Evolutionary conservation across 2,329 filamentous ascomycete genomes (phyloP), one percentile per base, ranked within the genome.

Genomic region (Sporothrix variecibatus): DNA sequence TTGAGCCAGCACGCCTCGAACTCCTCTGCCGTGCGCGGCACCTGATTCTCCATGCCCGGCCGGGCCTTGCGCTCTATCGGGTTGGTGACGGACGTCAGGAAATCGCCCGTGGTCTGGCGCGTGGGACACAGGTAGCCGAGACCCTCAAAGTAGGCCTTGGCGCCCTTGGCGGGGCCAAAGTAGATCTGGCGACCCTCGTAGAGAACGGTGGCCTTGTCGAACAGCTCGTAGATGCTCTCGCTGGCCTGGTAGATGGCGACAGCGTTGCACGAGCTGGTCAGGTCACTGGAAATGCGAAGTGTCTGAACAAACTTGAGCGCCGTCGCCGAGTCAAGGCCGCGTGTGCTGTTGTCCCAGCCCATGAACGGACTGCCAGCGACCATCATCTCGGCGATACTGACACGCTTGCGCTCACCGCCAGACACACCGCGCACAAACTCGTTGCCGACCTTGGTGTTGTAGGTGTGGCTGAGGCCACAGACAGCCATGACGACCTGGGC

Each of bases 191-290:
- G 86, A 0, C 91, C 90, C 73, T 87, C 84, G 75, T 93, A 91
- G 67, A 94, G 92, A n/a, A 94, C 87, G 62, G 93, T 81, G 0
- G 94, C 91, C 81, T 94, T 94, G 81, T 94, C 92, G 82, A 93
- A 92, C 1, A 73, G 70, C 51, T 62, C 83, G 78, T 90, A 92
- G 31, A 92, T 87, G 1, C 85, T 87, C 75, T 93, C 90, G 2
- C 89, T 88, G 0, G 91, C 90, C 79, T 93, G 91, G 75, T 93
- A 93, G 2, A 92, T 84, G 3, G 90, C 88, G 2, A 92, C 89
- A 88, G 89, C 0, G 91, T 93, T 88, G 74, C 87, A 89, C 3
- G 81, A 77, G 53, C 88, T 82, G 0, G 88, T 86, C 80, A 92
- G 88, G 75, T 92, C 89, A 0, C 92, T 94, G 76, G 93, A 86